Evolutionary conservation across 805 yeast genomes (phyloP).

Genomic region (Kodamaea neixiangensis): DNA sequence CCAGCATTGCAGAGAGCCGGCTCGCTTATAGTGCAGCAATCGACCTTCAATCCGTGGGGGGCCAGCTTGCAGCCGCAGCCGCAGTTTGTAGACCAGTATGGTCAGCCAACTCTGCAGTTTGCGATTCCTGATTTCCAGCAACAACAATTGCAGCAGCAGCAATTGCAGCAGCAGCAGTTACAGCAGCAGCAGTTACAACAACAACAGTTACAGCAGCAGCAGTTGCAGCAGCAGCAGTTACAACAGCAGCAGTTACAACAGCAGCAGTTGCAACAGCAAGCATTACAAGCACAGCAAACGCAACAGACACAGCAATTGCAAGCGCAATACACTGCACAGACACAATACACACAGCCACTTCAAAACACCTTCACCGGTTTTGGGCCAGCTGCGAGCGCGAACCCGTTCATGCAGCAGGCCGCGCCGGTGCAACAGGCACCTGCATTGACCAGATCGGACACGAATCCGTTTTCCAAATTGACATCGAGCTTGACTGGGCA

Average conservation of each 20-base stretch:
- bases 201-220: constrained; percentile 25
- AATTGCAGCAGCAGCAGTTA: constrained; percentile 20
- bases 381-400: constrained; percentile 31
- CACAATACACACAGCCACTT: constrained; percentile 12
- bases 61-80: constrained; percentile 11
- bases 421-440: constrained; percentile 1
- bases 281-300: constrained; percentile 28
- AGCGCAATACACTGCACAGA: constrained; percentile 18
- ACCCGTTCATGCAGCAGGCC: constrained; percentile 15
- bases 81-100: constrained; percentile 10
- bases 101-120: constrained; percentile 12
- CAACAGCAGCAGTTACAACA: constrained; percentile 17
- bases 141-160: constrained; percentile 21
- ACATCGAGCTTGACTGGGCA: constrained; percentile 20
- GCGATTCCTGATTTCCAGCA: constrained; percentile 14
- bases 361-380: constrained; percentile 48
- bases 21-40: constrained; percentile 39
- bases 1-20: constrained; percentile 20
- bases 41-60: constrained; percentile 45
- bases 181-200: constrained; percentile 27
- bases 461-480: constrained; percentile 38
- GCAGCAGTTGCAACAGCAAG: constrained; percentile 19
- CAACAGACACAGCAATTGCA: constrained; percentile 13
- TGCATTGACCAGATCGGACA: constrained; percentile 28
- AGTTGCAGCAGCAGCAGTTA: constrained; percentile 18